Evolutionary conservation across 2,329 filamentous ascomycete genomes (phyloP).

Genomic region (Trichoderma brevicompactum): DNA sequence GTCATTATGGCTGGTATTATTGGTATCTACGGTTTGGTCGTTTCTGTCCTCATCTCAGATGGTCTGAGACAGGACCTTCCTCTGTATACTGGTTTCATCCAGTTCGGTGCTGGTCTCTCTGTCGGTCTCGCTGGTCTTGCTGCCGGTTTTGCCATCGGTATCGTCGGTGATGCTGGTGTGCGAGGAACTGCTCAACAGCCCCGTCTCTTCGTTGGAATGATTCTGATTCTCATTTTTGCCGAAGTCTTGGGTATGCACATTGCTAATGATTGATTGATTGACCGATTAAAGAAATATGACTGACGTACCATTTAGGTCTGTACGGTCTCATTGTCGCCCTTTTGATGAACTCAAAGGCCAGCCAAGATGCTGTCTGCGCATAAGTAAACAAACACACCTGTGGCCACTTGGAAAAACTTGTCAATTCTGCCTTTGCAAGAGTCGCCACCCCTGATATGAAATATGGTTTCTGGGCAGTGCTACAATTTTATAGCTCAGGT

Average conservation of each 20-base stretch:
- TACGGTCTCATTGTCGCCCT: slow-evolving; percentile 99
- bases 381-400: background rate
- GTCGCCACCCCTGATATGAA: slow-evolving; percentile 17
- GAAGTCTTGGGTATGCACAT: slow-evolving; percentile 85
- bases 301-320: slow-evolving; percentile 67
- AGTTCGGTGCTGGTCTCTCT: slow-evolving; percentile 50
- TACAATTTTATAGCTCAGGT: slow-evolving; percentile 13
- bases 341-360: slow-evolving; percentile 97
- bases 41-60: slow-evolving; percentile 50
- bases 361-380: slow-evolving; percentile 62
- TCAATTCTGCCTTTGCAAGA: slow-evolving; percentile 9
- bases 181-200: slow-evolving; percentile 54
- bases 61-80: slow-evolving; percentile 48
- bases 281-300: slow-evolving; percentile 19
- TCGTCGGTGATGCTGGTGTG: slow-evolving; percentile 52
- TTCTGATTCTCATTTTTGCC: slow-evolving; percentile 54
- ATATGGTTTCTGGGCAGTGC: slow-evolving; percentile 21
- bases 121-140: slow-evolving; percentile 52
- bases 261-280: background rate
- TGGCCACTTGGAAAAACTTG: slow-evolving; percentile 27
- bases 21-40: slow-evolving; percentile 64
- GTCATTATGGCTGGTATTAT: slow-evolving; percentile 99
- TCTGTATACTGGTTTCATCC: slow-evolving; percentile 49
- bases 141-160: slow-evolving; percentile 53
- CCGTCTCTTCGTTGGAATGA: slow-evolving; percentile 52